Evolutionary conservation across 1,139 yeast species (phyloP).

Genomic region (Protomyces macrosporus): DNA sequence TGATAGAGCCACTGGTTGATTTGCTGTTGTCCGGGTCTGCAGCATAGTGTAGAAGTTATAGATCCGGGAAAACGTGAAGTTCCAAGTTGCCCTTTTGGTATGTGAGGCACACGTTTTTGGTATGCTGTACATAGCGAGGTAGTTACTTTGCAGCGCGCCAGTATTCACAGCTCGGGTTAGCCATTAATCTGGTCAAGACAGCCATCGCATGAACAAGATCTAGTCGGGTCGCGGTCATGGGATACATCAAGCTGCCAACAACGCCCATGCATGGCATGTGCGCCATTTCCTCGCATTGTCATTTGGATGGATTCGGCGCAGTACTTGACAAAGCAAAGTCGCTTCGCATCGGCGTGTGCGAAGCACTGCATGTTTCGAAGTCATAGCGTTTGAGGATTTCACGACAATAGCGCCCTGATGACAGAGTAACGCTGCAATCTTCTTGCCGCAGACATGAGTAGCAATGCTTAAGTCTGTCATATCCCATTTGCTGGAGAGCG

Average conservation of each 20-base stretch:
- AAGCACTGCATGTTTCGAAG: neutral
- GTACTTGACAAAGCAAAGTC: neutral
- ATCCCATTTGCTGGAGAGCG: neutral
- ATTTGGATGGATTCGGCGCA: too few species aligned
- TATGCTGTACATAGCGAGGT: slow-evolving; percentile 21
- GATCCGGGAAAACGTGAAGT: slow-evolving; percentile 25
- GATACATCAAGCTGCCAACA: neutral
- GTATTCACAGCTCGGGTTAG: neutral
- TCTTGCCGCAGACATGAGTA: neutral
- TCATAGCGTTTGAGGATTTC: neutral
- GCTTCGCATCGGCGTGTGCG: neutral
- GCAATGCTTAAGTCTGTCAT: neutral
- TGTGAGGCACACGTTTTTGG: neutral
- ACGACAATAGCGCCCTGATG: neutral
- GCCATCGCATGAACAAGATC: neutral
- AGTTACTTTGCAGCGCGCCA: neutral
- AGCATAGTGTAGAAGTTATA: slow-evolving; percentile 17
- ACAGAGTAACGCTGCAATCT: neutral
- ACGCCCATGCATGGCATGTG: neutral
- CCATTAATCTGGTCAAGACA: neutral
- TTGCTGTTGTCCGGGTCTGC: slow-evolving; percentile 10
- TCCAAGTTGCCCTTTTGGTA: neutral
- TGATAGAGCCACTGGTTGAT: slow-evolving; percentile 31
- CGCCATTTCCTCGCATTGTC: neutral
- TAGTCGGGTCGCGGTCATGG: neutral